These are phyloP conservation scores for Neonectria faginata DNA, from an alignment of 2,329 filamentous ascomycete genomes.

Conservation along the genomic window DNA sequence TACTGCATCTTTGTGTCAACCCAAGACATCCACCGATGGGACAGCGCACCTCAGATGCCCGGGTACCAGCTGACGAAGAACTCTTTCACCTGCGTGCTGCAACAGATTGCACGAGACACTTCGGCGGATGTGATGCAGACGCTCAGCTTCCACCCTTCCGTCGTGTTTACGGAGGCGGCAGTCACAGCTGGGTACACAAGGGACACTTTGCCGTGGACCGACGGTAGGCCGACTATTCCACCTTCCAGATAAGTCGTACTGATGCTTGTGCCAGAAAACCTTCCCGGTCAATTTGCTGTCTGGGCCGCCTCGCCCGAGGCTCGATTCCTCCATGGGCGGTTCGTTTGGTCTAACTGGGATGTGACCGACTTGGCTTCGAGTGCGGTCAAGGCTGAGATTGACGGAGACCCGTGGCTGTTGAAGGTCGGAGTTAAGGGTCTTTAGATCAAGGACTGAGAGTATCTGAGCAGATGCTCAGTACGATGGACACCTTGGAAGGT, in stretches of 20 bases:
- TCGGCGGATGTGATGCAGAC: constrained; percentile 51
- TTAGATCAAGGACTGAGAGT: background rate
- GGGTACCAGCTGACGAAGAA: constrained; percentile 55
- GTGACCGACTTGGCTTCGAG: constrained; percentile 55
- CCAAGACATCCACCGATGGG: constrained; percentile 45
- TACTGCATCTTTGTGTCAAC: constrained; percentile 33
- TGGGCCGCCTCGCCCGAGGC: constrained; percentile 59
- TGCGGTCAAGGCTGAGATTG: constrained; percentile 23
- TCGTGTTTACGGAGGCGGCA: constrained; percentile 50
- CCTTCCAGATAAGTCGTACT: background rate
- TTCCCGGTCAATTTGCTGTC: constrained; percentile 56
- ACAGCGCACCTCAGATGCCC: constrained; percentile 34
- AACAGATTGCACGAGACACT: constrained; percentile 52
- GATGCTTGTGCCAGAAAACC: constrained; percentile 44
- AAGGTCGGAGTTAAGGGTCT: constrained; percentile 44
- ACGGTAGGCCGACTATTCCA: constrained; percentile 17
- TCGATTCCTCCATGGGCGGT: constrained; percentile 58
- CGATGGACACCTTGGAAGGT: background rate
- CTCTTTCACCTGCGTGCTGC: constrained; percentile 49
- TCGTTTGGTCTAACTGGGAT: constrained; percentile 64
- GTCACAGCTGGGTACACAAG: constrained; percentile 36
- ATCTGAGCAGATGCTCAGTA: too few relatives aligned
- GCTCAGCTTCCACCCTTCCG: constrained; percentile 55
- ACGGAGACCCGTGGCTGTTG: constrained; percentile 36
- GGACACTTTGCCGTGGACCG: constrained; percentile 39